These are phyloP conservation scores for Prunus mongolica DNA, from an alignment of 306 rosid genomes.

Conservation along the genomic window DNA sequence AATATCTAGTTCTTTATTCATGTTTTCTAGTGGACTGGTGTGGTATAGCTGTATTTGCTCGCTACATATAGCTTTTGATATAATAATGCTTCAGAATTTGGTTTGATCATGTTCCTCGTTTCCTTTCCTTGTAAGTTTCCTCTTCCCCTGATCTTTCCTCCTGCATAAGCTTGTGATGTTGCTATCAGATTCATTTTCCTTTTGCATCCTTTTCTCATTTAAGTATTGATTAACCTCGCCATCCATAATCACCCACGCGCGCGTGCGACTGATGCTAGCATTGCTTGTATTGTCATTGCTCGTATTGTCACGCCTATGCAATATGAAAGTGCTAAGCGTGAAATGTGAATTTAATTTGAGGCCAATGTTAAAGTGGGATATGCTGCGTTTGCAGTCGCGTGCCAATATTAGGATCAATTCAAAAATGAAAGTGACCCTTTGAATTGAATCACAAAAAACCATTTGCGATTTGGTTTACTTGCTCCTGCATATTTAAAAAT, in stretches of 20 bases:
- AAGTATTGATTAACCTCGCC: background rate
- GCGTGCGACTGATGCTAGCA: no score
- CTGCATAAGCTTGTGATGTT: no score
- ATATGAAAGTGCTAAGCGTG: background rate
- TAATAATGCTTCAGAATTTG: background rate
- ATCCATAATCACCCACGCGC: no score
- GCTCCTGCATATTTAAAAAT: background rate
- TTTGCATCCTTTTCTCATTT: background rate
- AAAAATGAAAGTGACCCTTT: background rate
- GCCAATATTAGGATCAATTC: background rate
- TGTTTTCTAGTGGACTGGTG: background rate
- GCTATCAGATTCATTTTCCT: background rate
- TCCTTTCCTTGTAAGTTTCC: background rate
- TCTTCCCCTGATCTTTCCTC: background rate
- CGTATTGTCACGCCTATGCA: no score
- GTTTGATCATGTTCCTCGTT: background rate
- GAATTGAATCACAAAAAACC: no score
- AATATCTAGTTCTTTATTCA: background rate
- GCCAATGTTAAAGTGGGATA: background rate
- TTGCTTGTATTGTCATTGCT: no score
- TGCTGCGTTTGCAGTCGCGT: background rate
- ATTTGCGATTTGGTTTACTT: background rate
- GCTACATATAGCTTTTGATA: background rate
- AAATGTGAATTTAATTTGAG: background rate
- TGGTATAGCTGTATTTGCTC: background rate